These are phyloP conservation scores for Sporothrix brasiliensis DNA, from an alignment of 2,329 filamentous ascomycete species.

Conservation along the genomic window DNA sequence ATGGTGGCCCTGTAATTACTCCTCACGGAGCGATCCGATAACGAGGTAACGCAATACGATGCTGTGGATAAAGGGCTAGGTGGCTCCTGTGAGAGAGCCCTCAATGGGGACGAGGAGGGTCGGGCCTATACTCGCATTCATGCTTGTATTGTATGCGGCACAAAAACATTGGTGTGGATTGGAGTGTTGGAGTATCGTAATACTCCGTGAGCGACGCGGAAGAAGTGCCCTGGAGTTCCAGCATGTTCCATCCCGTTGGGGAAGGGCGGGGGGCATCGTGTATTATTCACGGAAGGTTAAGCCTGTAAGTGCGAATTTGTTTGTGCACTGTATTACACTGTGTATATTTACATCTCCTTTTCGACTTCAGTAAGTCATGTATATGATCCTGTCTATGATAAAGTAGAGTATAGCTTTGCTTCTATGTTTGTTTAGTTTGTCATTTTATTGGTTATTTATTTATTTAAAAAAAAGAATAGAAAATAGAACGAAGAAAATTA, in stretches of 20 bases:
- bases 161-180: neutral
- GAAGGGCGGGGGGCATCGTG: constrained; percentile 10
- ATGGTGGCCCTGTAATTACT: constrained; percentile 26
- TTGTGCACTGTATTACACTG: neutral
- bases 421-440: neutral
- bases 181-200: neutral
- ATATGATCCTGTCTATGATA: no score
- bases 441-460: neutral
- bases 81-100: neutral
- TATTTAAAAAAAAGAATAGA: no score
- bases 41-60: no score
- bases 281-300: neutral
- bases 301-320: neutral
- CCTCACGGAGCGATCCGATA: neutral
- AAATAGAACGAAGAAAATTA: no score
- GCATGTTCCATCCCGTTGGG: constrained; percentile 14
- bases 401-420: no score
- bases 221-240: constrained; percentile 2
- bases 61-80: neutral
- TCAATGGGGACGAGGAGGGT: neutral
- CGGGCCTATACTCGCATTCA: neutral
- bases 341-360: constrained; percentile 14
- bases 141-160: no score
- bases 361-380: neutral
- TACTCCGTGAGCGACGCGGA: neutral